A percentile compares a stretch with the other conserved stretches of the same genome.
phyloP scores from a whole-genome alignment of 2,329 filamentous ascomycete species.

The Penicillium polonicum region DNA sequence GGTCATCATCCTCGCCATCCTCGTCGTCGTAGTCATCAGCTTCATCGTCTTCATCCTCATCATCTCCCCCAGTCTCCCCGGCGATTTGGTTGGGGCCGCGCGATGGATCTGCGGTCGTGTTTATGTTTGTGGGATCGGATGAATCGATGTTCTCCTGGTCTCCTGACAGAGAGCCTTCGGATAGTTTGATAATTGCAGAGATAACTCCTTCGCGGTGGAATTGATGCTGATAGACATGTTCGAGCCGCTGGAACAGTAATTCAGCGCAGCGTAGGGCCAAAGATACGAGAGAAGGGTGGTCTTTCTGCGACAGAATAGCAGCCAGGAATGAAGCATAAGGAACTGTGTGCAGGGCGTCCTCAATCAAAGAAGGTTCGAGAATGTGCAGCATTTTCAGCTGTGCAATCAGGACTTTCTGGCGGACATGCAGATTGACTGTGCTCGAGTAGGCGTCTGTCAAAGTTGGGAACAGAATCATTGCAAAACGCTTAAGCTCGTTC shows the following conservation, averaged over 20 bases:
- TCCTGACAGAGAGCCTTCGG: slow-evolving; percentile 46
- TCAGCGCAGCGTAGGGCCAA: slow-evolving; percentile 87
- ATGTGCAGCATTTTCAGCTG: slow-evolving; percentile 98
- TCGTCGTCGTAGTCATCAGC: slow-evolving; percentile 55
- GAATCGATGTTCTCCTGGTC: slow-evolving; percentile 21
- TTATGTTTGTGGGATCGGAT: slow-evolving; percentile 1
- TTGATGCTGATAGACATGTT: slow-evolving; percentile 88
- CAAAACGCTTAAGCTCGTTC: slow-evolving; percentile 83
- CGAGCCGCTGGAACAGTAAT: slow-evolving; percentile 77
- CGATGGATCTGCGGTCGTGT: slow-evolving; percentile 11
- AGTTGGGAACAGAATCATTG: slow-evolving; percentile 88
- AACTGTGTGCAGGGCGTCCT: slow-evolving; percentile 81
- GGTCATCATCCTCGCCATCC: slow-evolving; percentile 53
- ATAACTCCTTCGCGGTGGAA: slow-evolving; percentile 97
- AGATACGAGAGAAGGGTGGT: slow-evolving; percentile 83
- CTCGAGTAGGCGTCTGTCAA: slow-evolving; percentile 96
- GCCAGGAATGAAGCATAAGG: slow-evolving; percentile 95
- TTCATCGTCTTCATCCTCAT: slow-evolving; percentile 50
- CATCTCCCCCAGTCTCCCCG: slow-evolving; percentile 31
- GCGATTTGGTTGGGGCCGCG: slow-evolving; percentile 2
- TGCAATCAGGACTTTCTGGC: slow-evolving; percentile 92
- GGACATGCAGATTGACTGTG: slow-evolving; percentile 90
- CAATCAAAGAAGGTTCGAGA: slow-evolving; percentile 77
- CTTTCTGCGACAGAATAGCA: slow-evolving; percentile 91
- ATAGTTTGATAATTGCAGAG: slow-evolving; percentile 80